Percentiles rank a stretch among this genome's conserved stretches.
phyloP scores from a whole-genome alignment of 345 rosid genomes.

The Mallotus nudiflorus region DNA sequence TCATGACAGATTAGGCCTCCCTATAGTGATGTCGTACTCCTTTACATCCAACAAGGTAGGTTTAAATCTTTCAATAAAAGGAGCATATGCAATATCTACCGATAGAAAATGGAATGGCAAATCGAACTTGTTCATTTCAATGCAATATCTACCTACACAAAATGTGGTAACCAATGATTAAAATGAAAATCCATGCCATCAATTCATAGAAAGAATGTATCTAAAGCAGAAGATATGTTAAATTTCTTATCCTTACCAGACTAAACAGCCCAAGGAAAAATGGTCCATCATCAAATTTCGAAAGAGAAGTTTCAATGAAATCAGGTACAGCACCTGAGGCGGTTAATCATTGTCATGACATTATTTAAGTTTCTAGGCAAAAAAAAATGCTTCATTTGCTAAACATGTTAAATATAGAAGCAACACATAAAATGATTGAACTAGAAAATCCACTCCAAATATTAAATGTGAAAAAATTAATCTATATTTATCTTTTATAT shows the following conservation, averaged over 20 bases:
- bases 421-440: too few relatives aligned
- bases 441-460: too few relatives aligned
- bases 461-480: too few relatives aligned
- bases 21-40: slow-evolving; percentile 15
- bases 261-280: too few relatives aligned
- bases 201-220: not conserved
- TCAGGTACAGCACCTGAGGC: slow-evolving; percentile 28
- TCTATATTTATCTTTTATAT: too few relatives aligned
- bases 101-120: not conserved
- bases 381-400: slow-evolving; percentile 13
- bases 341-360: not conserved
- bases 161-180: not conserved
- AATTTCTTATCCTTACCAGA: slow-evolving; percentile 22
- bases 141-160: not conserved
- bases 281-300: too few relatives aligned
- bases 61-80: slow-evolving; percentile 28
- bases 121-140: not conserved
- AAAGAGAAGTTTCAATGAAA: slow-evolving; percentile 16
- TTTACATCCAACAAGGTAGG: slow-evolving; percentile 20
- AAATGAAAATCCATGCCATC: not conserved
- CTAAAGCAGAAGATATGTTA: not conserved
- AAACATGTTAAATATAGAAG: too few relatives aligned
- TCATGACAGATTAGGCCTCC: slow-evolving; percentile 25
- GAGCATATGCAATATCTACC: slow-evolving; percentile 31
- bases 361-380: not conserved